phyloP scores from a whole-genome alignment of 208 protist genomes.

The Leishmania martiniquensis region DNA sequence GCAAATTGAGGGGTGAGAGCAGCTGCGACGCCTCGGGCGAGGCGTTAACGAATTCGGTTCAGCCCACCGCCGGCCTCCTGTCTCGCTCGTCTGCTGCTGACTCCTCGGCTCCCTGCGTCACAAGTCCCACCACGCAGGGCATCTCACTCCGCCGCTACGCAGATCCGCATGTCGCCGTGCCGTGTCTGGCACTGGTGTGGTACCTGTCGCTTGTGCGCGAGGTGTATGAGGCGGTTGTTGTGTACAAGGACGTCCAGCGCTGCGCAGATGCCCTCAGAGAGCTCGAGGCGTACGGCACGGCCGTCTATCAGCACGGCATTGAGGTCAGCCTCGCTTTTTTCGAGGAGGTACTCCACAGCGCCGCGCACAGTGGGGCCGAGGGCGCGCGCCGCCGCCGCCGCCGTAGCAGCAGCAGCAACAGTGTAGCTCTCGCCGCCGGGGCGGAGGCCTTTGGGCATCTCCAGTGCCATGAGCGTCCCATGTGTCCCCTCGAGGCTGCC shows the following conservation, averaged over 20 bases:
- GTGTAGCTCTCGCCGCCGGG: not conserved
- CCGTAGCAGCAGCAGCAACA: not conserved
- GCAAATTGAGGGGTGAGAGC: constrained; percentile 4
- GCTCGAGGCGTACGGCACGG: constrained; percentile 36
- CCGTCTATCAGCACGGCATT: constrained; percentile 43
- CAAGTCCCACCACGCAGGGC: constrained; percentile 14
- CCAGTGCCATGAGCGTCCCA: not conserved
- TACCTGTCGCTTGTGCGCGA: constrained; percentile 49
- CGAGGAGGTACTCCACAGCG: constrained; percentile 10
- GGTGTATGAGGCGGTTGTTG: constrained; percentile 48
- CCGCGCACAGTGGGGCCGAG: not conserved
- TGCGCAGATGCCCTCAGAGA: constrained; percentile 52
- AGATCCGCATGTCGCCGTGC: constrained; percentile 28
- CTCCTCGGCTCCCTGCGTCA: constrained; percentile 11
- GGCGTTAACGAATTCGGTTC: not conserved
- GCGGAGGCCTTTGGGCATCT: not conserved
- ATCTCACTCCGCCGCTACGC: constrained; percentile 32
- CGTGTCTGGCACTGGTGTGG: constrained; percentile 64
- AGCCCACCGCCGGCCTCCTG: constrained; percentile 6
- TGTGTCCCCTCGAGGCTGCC: constrained; percentile 13
- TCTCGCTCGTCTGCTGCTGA: constrained; percentile 10
- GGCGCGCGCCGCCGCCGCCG: not conserved
- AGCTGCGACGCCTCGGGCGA: constrained; percentile 17
- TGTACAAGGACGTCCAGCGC: constrained; percentile 47
- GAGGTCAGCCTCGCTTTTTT: constrained; percentile 18